These are phyloP conservation scores for Debaryomyces castellii DNA, from an alignment of 805 yeast species.

Conservation along the genomic window DNA sequence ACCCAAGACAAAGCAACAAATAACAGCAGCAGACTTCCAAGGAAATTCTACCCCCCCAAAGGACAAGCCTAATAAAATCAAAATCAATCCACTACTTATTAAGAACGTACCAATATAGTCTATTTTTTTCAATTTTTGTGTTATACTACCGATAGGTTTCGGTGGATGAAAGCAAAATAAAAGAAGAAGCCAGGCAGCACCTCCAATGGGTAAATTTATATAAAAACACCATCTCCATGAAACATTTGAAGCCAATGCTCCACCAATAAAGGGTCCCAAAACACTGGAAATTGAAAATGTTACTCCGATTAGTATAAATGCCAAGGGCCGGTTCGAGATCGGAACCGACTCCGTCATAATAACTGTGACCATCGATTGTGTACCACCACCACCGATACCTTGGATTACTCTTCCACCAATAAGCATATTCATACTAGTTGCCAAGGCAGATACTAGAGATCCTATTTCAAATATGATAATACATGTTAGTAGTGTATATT, in stretches of 20 bases:
- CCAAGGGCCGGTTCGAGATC: conserved; percentile 34
- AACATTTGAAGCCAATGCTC: conserved; percentile 56
- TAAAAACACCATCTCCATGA: conserved; percentile 82
- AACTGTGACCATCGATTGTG: conserved; percentile 55
- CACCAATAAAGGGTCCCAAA: conserved; percentile 66
- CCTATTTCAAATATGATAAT: conserved; percentile 60
- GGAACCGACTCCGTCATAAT: conserved; percentile 59
- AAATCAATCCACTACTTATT: conserved; percentile 41
- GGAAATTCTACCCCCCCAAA: conserved; percentile 53
- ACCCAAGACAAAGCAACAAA: conserved; percentile 49
- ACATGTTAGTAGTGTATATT: conserved; percentile 46
- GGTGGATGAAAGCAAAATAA: conserved; percentile 48
- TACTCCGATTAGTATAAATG: conserved; percentile 38
- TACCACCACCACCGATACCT: conserved; percentile 73
- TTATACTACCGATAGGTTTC: conserved; percentile 36
- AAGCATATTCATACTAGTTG: conserved; percentile 55
- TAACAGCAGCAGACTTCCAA: conserved; percentile 58
- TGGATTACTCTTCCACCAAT: conserved; percentile 71
- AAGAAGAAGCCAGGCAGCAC: conserved; percentile 40
- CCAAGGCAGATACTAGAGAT: conserved; percentile 56
- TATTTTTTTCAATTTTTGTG: conserved; percentile 38
- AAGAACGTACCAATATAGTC: conserved; percentile 52
- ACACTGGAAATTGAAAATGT: conserved; percentile 53
- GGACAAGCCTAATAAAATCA: conserved; percentile 49
- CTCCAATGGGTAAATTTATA: conserved; percentile 68